These are phyloP conservation scores for Rheum nobile DNA, from an alignment of 148 eudicot species.

Conservation along the genomic window DNA sequence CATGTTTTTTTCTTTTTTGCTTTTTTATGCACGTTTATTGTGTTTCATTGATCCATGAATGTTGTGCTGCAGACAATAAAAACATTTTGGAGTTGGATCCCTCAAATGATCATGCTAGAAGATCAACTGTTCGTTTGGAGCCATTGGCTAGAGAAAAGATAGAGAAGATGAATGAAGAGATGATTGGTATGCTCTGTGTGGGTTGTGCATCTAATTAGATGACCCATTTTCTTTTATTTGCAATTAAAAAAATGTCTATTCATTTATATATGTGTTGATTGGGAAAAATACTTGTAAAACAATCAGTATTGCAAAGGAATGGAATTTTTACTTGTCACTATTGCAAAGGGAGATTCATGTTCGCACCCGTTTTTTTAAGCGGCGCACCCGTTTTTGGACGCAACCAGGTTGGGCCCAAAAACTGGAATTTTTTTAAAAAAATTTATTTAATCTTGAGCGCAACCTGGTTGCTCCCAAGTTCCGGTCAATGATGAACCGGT, in stretches of 20 bases:
- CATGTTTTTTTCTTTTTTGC: background rate
- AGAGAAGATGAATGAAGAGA: constrained; percentile 95
- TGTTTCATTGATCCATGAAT: background rate
- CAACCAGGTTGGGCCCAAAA: no score
- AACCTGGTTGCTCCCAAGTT: no score
- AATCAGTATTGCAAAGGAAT: no score
- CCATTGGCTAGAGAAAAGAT: constrained; percentile 82
- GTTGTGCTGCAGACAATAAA: constrained; percentile 44
- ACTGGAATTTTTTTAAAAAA: no score
- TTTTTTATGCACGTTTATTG: background rate
- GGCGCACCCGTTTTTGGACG: no score
- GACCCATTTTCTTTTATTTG: background rate
- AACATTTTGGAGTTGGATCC: constrained; percentile 79
- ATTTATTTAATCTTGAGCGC: no score
- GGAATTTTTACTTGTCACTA: no score
- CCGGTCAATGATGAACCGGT: no score
- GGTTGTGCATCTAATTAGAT: background rate
- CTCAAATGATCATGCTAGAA: constrained; percentile 66
- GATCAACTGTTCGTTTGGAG: constrained; percentile 67
- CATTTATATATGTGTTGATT: no score
- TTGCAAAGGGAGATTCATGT: no score
- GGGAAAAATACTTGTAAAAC: no score
- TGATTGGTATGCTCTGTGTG: constrained; percentile 49
- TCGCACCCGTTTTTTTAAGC: no score
- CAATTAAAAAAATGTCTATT: background rate